Conservation (phyloP, 164 flowering plant genomes). For the Dillenia suffruticosa region DNA sequence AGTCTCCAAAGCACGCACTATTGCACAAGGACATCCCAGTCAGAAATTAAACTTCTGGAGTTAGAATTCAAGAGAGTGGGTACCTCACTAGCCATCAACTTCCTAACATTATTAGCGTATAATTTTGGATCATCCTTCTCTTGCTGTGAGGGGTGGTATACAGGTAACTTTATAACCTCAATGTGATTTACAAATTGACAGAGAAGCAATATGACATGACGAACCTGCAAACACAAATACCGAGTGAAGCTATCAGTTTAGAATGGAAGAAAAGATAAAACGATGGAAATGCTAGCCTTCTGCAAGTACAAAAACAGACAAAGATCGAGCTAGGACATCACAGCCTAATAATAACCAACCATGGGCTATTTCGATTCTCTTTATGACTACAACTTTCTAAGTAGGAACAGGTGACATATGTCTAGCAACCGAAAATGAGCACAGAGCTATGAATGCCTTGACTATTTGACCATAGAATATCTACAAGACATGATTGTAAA, state of each 20-base stretch:
- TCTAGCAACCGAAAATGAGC: no score
- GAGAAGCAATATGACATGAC: conserved; percentile 82
- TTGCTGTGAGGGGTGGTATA: conserved; percentile 74
- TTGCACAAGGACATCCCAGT: background rate
- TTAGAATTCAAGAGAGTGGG: background rate
- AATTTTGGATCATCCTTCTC: conserved; percentile 90
- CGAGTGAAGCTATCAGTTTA: background rate
- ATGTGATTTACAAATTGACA: conserved; percentile 89
- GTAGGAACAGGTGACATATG: no score
- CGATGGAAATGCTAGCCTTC: no score
- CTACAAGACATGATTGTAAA: no score
- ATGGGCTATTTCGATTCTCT: no score
- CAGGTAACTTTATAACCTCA: conserved; percentile 71
- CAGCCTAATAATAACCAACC: no score
- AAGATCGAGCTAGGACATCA: no score
- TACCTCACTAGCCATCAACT: conserved; percentile 92
- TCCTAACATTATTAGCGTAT: conserved; percentile 78
- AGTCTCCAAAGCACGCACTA: background rate
- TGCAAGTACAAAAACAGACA: no score
- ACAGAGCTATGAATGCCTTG: no score
- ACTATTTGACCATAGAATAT: no score
- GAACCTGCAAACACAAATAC: conserved; percentile 49
- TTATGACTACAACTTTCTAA: no score
- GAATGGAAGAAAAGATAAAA: no score
- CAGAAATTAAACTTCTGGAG: background rate